Conservation (phyloP, 2,329 filamentous ascomycete species). For the Cladosporium cucumerinum region DNA sequence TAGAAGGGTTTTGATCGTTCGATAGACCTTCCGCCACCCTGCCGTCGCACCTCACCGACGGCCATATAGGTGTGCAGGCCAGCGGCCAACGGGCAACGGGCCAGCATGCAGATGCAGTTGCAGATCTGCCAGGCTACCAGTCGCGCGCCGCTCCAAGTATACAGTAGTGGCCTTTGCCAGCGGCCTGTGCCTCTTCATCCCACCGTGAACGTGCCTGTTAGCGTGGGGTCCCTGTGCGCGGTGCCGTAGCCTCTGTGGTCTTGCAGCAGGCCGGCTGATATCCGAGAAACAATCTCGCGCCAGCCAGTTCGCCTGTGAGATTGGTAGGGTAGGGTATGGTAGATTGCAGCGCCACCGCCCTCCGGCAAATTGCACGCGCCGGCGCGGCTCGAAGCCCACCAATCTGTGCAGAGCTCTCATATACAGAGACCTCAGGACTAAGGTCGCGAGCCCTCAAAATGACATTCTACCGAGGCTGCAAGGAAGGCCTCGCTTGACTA, state of each 20-base stretch:
- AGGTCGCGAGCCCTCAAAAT: background rate
- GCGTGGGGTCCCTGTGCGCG: background rate
- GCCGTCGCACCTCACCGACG: constrained; percentile 12
- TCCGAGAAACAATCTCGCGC: background rate
- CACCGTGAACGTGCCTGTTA: background rate
- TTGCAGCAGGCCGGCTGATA: background rate
- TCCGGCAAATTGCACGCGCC: constrained; percentile 6
- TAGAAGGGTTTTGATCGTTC: constrained; percentile 1
- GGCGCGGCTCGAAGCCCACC: constrained; percentile 8
- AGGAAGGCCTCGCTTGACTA: background rate
- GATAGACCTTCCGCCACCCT: constrained; percentile 7
- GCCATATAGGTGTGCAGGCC: background rate
- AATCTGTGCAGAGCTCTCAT: background rate
- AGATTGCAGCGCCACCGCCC: background rate
- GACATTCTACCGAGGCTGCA: constrained; percentile 3
- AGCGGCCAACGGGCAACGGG: constrained; percentile 4
- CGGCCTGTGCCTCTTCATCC: background rate
- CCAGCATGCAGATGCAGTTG: constrained; percentile 3
- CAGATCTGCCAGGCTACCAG: constrained; percentile 7
- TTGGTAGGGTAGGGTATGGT: background rate
- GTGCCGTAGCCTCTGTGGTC: background rate
- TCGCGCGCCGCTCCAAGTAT: background rate
- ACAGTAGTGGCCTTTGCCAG: background rate
- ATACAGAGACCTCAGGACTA: background rate
- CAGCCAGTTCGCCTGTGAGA: background rate